Conservation (phyloP, 306 rosid species). For the Hippophae rhamnoides region DNA sequence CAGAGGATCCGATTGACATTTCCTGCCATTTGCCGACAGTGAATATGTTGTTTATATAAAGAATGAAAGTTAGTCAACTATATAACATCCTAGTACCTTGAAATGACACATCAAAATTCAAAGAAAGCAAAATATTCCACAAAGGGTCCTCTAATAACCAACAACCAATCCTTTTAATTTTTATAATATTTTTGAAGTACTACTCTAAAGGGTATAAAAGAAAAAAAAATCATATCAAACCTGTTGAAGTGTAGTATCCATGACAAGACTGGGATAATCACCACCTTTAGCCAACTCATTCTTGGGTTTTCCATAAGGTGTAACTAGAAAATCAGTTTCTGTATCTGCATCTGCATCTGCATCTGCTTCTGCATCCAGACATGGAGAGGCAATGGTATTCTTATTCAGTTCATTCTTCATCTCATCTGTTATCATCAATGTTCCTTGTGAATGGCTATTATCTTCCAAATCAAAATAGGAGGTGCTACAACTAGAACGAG, state of each 20-base stretch:
- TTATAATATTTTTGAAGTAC: no score
- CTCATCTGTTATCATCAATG: constrained; percentile 18
- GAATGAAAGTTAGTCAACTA: no score
- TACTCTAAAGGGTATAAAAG: neutral
- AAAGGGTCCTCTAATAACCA: no score
- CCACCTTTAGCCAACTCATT: constrained; percentile 9
- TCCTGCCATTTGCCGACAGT: constrained; percentile 37
- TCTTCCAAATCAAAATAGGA: constrained; percentile 6
- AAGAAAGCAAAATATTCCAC: no score
- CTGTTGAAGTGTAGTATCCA: constrained; percentile 41
- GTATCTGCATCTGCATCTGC: no score
- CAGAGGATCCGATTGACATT: constrained; percentile 15
- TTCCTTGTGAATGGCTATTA: constrained; percentile 13
- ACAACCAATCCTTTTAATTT: no score
- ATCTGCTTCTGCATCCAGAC: neutral
- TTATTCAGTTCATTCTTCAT: constrained; percentile 19
- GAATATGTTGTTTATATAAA: neutral
- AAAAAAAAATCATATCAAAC: constrained; percentile 21
- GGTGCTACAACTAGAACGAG: constrained; percentile 11
- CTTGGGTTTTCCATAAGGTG: constrained; percentile 18
- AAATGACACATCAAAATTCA: neutral
- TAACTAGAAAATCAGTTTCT: constrained; percentile 8
- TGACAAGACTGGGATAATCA: constrained; percentile 26
- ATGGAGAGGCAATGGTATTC: neutral
- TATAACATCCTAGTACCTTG: neutral